Evolutionary conservation across 2,329 filamentous ascomycete species (phyloP).

Genomic region (Neobulgaria alba): DNA sequence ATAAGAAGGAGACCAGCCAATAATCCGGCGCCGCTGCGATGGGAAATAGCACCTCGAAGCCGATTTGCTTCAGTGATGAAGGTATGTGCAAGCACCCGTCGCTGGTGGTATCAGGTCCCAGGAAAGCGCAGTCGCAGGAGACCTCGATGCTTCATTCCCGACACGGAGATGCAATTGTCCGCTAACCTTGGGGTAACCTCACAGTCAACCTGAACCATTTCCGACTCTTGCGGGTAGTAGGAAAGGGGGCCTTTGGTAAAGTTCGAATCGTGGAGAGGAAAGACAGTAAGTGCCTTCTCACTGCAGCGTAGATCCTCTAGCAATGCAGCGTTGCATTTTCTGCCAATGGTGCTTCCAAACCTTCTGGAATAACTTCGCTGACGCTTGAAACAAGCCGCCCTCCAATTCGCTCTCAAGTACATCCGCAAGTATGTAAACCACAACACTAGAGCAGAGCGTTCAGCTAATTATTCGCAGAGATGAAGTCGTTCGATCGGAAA

Average conservation of each 20-base stretch:
- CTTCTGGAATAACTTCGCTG: too few relatives aligned
- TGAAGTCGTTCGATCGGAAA: constrained; percentile 90
- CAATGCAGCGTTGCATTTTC: too few relatives aligned
- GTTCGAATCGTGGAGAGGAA: constrained; percentile 97
- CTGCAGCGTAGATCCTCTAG: too few relatives aligned
- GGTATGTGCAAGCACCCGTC: background rate
- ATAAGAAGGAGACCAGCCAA: too few relatives aligned
- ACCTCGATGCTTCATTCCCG: background rate
- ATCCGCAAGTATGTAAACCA: constrained; percentile 70
- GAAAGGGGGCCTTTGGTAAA: constrained; percentile 96
- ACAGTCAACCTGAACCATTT: constrained; percentile 92
- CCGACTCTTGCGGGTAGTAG: constrained; percentile 86
- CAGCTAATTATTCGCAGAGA: constrained; percentile 12
- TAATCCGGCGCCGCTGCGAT: background rate
- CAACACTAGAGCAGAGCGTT: too few relatives aligned
- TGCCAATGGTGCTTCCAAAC: too few relatives aligned
- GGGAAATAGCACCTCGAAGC: background rate
- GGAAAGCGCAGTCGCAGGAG: too few relatives aligned
- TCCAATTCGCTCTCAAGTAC: constrained; percentile 82
- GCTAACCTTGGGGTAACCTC: background rate
- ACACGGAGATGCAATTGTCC: background rate
- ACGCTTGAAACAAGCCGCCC: background rate
- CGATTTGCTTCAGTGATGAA: background rate
- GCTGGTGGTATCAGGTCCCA: too few relatives aligned
- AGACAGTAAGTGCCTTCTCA: constrained; percentile 45